Percentiles rank a stretch among this genome's conserved stretches.
Conservation (phyloP, 768 basidiomycete genomes). For the Crassisporium funariophilum region DNA sequence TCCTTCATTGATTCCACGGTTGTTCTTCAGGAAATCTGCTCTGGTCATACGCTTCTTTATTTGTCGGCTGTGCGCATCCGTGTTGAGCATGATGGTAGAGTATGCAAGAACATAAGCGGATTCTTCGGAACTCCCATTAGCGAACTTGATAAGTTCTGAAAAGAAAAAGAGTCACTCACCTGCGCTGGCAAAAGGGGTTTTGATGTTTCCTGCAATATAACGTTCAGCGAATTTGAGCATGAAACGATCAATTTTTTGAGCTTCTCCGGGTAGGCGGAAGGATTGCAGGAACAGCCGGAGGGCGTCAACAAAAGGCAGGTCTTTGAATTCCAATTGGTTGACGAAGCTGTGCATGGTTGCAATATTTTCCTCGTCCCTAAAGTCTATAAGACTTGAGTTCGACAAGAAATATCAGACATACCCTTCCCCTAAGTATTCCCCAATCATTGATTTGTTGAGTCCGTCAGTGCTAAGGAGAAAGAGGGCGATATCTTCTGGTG, state of each 20-base stretch:
- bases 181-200: constrained; percentile 90
- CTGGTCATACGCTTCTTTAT: constrained; percentile 95
- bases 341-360: constrained; percentile 98
- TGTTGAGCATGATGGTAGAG: constrained; percentile 95
- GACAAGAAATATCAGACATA: constrained; percentile 39
- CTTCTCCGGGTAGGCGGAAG: constrained; percentile 95
- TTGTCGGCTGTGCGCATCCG: constrained; percentile 95
- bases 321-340: constrained; percentile 85
- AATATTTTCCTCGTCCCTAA: constrained; percentile 85
- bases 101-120: constrained; percentile 95
- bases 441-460: constrained; percentile 92
- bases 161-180: constrained; percentile 48
- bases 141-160: neutral
- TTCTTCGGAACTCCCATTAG: constrained; percentile 47
- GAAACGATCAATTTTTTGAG: constrained; percentile 98
- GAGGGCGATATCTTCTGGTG: constrained; percentile 76
- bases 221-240: constrained; percentile 99
- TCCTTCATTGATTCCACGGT: constrained; percentile 94
- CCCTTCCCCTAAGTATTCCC: constrained; percentile 98
- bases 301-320: constrained; percentile 84
- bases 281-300: constrained; percentile 89
- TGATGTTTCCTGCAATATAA: constrained; percentile 86
- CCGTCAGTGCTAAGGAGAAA: constrained; percentile 92
- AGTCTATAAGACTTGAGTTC: neutral
- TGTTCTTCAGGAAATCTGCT: constrained; percentile 90